These are phyloP conservation scores for Populus davidiana DNA, from an alignment of 345 rosid species.

Conservation along the genomic window DNA sequence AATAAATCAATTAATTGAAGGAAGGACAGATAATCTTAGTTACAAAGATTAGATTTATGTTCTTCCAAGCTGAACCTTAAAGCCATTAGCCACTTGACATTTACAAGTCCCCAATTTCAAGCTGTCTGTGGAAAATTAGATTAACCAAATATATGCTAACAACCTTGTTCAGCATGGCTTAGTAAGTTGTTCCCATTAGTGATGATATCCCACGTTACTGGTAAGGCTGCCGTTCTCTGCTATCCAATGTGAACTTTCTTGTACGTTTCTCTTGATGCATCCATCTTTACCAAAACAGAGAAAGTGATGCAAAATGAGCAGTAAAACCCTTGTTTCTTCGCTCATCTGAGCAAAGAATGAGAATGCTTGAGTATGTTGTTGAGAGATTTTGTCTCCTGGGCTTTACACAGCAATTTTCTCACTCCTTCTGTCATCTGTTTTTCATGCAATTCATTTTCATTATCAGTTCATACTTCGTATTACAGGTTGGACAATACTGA, in stretches of 20 bases:
- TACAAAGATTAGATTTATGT: neutral
- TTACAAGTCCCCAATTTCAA: neutral
- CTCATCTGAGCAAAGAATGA: slow-evolving; percentile 55
- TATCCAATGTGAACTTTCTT: neutral
- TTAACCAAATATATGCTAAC: neutral
- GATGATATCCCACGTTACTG: neutral
- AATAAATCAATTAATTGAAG: neutral
- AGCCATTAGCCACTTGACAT: neutral
- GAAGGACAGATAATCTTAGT: neutral
- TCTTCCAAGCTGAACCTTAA: neutral
- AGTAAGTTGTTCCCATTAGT: neutral
- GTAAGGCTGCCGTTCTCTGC: neutral
- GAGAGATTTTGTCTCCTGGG: slow-evolving; percentile 50
- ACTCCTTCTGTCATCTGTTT: slow-evolving; percentile 56
- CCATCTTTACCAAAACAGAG: neutral
- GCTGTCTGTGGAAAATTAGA: neutral
- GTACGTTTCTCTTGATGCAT: neutral
- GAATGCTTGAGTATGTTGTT: slow-evolving; percentile 57
- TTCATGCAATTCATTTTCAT: neutral
- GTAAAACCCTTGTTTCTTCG: neutral
- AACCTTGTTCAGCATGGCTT: neutral
- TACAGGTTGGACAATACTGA: neutral
- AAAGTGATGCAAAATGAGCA: neutral
- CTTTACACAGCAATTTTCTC: slow-evolving; percentile 49
- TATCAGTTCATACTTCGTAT: neutral